phyloP scores from a whole-genome alignment of 305 asterid genomes.

The Withania somnifera region DNA sequence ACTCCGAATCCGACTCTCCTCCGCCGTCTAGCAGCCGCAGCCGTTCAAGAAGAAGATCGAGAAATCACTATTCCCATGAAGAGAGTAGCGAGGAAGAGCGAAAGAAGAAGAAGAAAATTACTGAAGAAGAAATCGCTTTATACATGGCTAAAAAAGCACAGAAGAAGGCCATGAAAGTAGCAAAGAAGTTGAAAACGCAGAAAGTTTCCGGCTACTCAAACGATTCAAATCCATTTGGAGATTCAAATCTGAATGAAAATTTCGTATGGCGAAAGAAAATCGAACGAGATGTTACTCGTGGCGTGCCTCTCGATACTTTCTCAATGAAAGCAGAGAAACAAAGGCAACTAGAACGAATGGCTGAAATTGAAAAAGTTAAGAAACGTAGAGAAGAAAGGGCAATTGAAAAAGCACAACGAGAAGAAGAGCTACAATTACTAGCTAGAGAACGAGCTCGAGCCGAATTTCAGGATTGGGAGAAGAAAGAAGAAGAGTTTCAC shows the following conservation, averaged over 20 bases:
- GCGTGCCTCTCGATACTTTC: neutral
- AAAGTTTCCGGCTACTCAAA: slow-evolving; percentile 5
- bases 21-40: neutral
- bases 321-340: slow-evolving; percentile 5
- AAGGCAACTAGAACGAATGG: slow-evolving; percentile 5
- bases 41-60: neutral
- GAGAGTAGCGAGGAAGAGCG: neutral
- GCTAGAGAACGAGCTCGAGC: slow-evolving; percentile 18
- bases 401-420: slow-evolving; percentile 11
- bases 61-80: neutral
- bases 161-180: slow-evolving; percentile 2
- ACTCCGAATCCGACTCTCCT: neutral
- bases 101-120: slow-evolving; percentile 8
- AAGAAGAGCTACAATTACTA: slow-evolving; percentile 10
- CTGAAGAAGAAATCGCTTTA: slow-evolving; percentile 3
- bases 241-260: slow-evolving; percentile 11
- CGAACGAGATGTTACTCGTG: slow-evolving; percentile 3
- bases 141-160: slow-evolving; percentile 11
- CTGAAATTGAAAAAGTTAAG: slow-evolving; percentile 16
- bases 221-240: slow-evolving; percentile 13
- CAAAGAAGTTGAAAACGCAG: slow-evolving; percentile 5
- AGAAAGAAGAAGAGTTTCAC: slow-evolving; percentile 17
- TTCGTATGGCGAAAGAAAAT: slow-evolving; percentile 9
- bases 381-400: slow-evolving; percentile 17
- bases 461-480: slow-evolving; percentile 15